These are phyloP conservation scores for Termitomyces heimii DNA, from an alignment of 768 basidiomycete genomes.

Conservation along the genomic window DNA sequence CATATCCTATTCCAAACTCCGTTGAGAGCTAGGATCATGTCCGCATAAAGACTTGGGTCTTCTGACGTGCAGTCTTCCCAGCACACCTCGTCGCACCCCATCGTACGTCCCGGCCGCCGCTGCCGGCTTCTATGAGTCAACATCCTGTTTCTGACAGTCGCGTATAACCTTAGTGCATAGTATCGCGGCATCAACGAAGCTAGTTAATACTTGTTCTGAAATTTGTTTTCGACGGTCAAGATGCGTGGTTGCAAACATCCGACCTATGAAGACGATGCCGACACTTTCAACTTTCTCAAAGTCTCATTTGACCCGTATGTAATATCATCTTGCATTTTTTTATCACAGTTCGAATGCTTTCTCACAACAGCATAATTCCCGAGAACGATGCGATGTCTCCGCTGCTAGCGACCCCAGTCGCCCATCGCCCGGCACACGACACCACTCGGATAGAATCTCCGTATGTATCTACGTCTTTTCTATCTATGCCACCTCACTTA, in stretches of 20 bases:
- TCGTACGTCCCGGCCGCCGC: slow-evolving; percentile 2
- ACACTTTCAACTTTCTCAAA: background rate
- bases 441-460: slow-evolving; percentile 8
- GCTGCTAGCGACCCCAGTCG: slow-evolving; percentile 7
- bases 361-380: background rate
- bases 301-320: slow-evolving; percentile 5
- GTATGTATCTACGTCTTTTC: slow-evolving; percentile 11
- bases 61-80: background rate
- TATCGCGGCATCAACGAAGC: background rate
- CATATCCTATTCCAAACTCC: slow-evolving; percentile 3
- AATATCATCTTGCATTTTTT: background rate
- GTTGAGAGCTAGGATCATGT: slow-evolving; percentile 9
- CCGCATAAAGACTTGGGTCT: slow-evolving; percentile 12
- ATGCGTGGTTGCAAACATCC: background rate
- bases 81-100: background rate
- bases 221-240: background rate
- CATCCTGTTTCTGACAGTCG: background rate
- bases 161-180: background rate
- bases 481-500: background rate
- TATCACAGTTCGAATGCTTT: background rate
- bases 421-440: slow-evolving; percentile 2
- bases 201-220: background rate
- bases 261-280: background rate
- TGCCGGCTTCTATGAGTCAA: slow-evolving; percentile 5
- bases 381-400: background rate